Evolutionary conservation across 352 stramenopile genomes (phyloP), one percentile per base, ranked within the genome.

Genomic region (Phytopythium oedochilum): DNA sequence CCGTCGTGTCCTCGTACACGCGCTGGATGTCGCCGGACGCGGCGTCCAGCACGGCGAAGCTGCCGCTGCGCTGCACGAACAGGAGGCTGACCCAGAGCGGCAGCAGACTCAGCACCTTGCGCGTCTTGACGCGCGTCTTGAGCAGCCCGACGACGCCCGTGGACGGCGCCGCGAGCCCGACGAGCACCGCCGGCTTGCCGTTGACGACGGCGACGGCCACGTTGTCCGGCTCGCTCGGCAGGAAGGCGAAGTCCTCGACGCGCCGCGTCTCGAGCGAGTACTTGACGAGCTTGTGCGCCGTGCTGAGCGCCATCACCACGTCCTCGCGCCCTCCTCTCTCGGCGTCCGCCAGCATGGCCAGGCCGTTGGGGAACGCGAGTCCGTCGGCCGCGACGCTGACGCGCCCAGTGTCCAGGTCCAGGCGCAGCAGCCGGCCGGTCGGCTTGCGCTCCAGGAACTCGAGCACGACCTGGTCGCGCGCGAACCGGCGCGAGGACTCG

Each of bases 231-330:
- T 73, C 61, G 29, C 75, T 74, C 2, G 78, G 75, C 32, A 84
- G 46, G 54, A 78, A 88, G 14, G 78, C 78, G 59, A 85, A 88
- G 48, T 88, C 75, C 28, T 71, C 60, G 3, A 88, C 32, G 46
- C 63, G 56, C 45, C 68, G 64, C 8, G 68, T 82, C 32, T 59
- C 47, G 0, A 85, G 57, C 34, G 73, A 66, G 38, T 72, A 88
- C 35, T 71, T 73, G 34, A 79, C 68, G 29, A 88, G 63, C 53
- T 88, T 88, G 63, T 82, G 73, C 47, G 79, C 69, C 53, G 74
- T 73, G 22, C 63, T 71, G 25, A 86, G 48, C n/a, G 62, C 67
- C 15, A 88, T 66, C 8, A 88, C 48, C 47, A 88, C 44, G 44
- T 53, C 44, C 15, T 46, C 40, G 11, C 29, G 29, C 29, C 9